These are phyloP conservation scores for Aspergillus indologenus DNA, from an alignment of 495 filamentous ascomycete genomes.

Conservation along the genomic window DNA sequence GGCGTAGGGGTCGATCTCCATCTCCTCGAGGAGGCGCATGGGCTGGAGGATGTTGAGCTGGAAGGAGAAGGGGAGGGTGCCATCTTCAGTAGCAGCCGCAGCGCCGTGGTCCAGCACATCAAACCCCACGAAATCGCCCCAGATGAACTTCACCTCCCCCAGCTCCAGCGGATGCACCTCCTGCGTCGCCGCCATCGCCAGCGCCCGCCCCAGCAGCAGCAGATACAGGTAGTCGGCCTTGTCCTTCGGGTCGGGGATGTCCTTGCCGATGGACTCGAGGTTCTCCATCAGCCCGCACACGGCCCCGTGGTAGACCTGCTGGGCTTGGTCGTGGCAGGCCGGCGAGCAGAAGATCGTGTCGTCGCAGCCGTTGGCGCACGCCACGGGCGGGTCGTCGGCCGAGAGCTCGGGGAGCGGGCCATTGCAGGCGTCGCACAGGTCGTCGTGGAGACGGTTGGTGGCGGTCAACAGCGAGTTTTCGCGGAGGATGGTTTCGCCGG, in stretches of 20 bases:
- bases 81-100: slow-evolving; percentile 3
- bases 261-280: slow-evolving; percentile 77
- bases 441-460: slow-evolving; percentile 74
- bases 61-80: slow-evolving; percentile 80
- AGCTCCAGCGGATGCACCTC: slow-evolving; percentile 79
- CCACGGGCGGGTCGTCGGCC: slow-evolving; percentile 43
- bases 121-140: slow-evolving; percentile 73
- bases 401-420: slow-evolving; percentile 63
- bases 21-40: slow-evolving; percentile 81
- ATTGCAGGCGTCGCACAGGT: slow-evolving; percentile 81
- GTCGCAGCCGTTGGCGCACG: slow-evolving; percentile 66
- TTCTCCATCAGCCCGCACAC: slow-evolving; percentile 73
- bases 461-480: slow-evolving; percentile 81
- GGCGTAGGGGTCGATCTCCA: slow-evolving; percentile 83
- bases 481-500: slow-evolving; percentile 71
- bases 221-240: slow-evolving; percentile 77
- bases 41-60: slow-evolving; percentile 77
- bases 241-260: slow-evolving; percentile 64
- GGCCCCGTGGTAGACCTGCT: slow-evolving; percentile 74
- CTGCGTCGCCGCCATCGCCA: slow-evolving; percentile 86
- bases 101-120: slow-evolving; percentile 8
- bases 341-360: slow-evolving; percentile 85
- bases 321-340: slow-evolving; percentile 68
- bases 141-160: slow-evolving; percentile 84
- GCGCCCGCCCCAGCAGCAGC: slow-evolving; percentile 69